Evolutionary conservation across 1,284 basidiomycete genomes (phyloP).

Genomic region (Apiotrichum brassicae): DNA sequence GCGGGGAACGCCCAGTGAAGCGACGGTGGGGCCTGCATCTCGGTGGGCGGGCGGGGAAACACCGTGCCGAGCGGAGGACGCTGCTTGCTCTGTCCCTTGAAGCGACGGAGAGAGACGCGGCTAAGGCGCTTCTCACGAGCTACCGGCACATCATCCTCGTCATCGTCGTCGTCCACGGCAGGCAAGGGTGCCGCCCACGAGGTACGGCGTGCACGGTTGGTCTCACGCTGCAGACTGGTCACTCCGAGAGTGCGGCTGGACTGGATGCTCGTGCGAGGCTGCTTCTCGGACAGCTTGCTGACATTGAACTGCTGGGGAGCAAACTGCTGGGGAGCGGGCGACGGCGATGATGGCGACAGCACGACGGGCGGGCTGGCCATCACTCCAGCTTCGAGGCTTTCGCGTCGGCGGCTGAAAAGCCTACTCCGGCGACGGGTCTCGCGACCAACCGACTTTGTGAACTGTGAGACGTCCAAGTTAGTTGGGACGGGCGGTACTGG

Average conservation of each 20-base stretch:
- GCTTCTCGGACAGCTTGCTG: too few species aligned
- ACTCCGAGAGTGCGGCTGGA: too few species aligned
- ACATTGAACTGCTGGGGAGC: too few species aligned
- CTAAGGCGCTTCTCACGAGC: constrained; percentile 8
- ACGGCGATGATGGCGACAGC: neutral
- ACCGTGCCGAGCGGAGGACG: constrained; percentile 16
- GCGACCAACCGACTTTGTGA: constrained; percentile 7
- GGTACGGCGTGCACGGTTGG: neutral
- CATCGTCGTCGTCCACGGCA: constrained; percentile 3
- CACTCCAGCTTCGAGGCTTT: neutral
- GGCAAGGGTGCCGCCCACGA: constrained; percentile 11
- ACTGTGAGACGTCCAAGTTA: neutral
- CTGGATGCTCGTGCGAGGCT: too few species aligned
- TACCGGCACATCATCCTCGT: neutral
- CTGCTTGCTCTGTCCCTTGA: constrained; percentile 10
- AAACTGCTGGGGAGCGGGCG: neutral
- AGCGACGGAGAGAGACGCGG: constrained; percentile 9
- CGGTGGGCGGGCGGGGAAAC: constrained; percentile 18
- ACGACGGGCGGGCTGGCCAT: neutral
- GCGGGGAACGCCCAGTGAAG: constrained; percentile 21
- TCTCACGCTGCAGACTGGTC: too few species aligned
- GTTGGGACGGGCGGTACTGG: neutral
- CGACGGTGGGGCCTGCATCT: constrained; percentile 14
- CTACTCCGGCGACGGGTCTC: constrained; percentile 5
- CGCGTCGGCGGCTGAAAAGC: constrained; percentile 6